phyloP scores from a whole-genome alignment of 352 stramenopile genomes.

The Globisporangium sylvaticum region DNA sequence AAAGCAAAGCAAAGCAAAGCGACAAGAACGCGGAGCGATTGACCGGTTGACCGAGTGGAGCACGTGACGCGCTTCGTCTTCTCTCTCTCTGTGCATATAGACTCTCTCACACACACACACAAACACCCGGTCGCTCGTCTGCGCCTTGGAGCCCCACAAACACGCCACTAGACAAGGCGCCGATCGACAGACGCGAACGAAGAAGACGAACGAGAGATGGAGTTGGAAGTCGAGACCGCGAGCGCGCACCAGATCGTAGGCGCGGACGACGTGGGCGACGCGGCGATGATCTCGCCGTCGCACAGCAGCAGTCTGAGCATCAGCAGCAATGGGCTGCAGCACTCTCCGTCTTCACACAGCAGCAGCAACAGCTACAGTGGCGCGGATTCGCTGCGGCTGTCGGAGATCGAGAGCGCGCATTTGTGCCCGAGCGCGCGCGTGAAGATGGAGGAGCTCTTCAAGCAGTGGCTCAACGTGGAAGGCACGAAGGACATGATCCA shows the following conservation, averaged over 20 bases:
- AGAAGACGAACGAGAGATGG: slow-evolving; percentile 11
- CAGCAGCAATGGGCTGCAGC: slow-evolving; percentile 10
- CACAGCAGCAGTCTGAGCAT: slow-evolving; percentile 26
- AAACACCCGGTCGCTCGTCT: not conserved
- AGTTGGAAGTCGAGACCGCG: slow-evolving; percentile 12
- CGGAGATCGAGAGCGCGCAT: slow-evolving; percentile 79
- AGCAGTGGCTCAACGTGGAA: slow-evolving; percentile 85
- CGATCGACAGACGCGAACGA: not conserved
- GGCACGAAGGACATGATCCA: slow-evolving; percentile 85
- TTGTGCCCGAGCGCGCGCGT: slow-evolving; percentile 71
- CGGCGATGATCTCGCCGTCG: slow-evolving; percentile 57
- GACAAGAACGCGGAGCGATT: not conserved
- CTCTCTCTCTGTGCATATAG: not conserved
- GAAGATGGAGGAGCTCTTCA: slow-evolving; percentile 88
- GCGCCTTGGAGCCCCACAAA: too few species aligned
- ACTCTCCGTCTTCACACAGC: slow-evolving; percentile 36
- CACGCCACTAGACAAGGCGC: not conserved
- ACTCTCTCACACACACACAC: not conserved
- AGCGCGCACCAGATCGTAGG: not conserved
- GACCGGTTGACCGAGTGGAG: not conserved
- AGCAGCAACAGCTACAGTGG: slow-evolving; percentile 18
- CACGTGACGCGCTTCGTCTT: slow-evolving; percentile 1
- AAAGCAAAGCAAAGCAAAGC: not conserved
- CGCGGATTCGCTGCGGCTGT: slow-evolving; percentile 56
- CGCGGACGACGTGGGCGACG: slow-evolving; percentile 24